Evolutionary conservation across 2,329 filamentous ascomycete species (phyloP).

Genomic region (Cucurbitaria berberidis): DNA sequence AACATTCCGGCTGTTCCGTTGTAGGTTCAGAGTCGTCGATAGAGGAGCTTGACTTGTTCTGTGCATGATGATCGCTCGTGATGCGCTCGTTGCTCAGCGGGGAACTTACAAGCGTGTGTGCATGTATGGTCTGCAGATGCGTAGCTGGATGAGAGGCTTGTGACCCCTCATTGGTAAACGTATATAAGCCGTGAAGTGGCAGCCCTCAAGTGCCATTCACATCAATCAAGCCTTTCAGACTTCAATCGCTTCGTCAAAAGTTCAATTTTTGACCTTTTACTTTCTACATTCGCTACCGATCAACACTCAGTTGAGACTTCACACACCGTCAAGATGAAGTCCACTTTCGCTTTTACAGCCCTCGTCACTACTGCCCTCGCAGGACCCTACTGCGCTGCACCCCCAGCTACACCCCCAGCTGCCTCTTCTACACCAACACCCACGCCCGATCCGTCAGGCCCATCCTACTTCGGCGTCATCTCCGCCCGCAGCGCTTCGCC

Average conservation of each 20-base stretch:
- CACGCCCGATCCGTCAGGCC: constrained; percentile 4
- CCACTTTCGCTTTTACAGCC: constrained; percentile 34
- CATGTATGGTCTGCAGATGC: constrained; percentile 4
- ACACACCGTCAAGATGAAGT: constrained; percentile 42
- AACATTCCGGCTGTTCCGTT: constrained; percentile 2
- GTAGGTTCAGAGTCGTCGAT: background rate
- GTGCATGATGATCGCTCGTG: constrained; percentile 4
- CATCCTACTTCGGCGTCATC: constrained; percentile 52
- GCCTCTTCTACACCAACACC: constrained; percentile 1
- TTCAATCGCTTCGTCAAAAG: background rate
- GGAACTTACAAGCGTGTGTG: background rate
- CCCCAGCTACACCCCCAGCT: constrained; percentile 9
- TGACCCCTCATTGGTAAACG: background rate
- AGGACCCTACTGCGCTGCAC: constrained; percentile 9
- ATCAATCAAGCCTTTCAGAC: background rate
- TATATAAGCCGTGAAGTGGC: constrained; percentile 1
- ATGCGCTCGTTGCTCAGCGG: background rate
- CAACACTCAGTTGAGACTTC: constrained; percentile 19
- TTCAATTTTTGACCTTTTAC: background rate
- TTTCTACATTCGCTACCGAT: constrained; percentile 1
- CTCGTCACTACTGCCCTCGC: constrained; percentile 35
- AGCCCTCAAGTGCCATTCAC: background rate
- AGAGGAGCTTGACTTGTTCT: background rate
- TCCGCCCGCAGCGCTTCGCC: constrained; percentile 55
- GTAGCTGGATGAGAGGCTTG: constrained; percentile 1